These are phyloP conservation scores for Sporobolomyces pararoseus DNA, from an alignment of 768 basidiomycete genomes.

Conservation along the genomic window DNA sequence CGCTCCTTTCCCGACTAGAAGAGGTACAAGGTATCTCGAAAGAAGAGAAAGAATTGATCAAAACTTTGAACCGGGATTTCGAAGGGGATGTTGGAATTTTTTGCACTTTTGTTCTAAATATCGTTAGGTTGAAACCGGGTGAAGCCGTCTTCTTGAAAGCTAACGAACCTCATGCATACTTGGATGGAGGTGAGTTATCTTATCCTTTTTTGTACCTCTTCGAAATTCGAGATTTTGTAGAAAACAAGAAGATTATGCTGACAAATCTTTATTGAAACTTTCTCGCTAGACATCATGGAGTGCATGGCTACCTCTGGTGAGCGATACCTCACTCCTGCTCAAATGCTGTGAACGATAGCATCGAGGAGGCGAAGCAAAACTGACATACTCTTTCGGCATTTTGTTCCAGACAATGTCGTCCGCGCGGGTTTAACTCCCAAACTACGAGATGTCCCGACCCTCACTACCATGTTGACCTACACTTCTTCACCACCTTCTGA, in stretches of 20 bases:
- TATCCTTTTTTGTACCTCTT: background rate
- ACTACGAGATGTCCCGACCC: constrained; percentile 84
- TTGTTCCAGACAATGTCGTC: constrained; percentile 79
- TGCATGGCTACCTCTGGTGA: constrained; percentile 90
- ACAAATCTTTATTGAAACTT: background rate
- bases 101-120: constrained; percentile 84
- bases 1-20: constrained; percentile 59
- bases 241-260: background rate
- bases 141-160: constrained; percentile 93
- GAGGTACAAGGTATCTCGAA: constrained; percentile 53
- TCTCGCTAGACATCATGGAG: constrained; percentile 79
- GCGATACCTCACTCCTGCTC: constrained; percentile 7
- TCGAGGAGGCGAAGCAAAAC: too few relatives aligned
- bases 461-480: constrained; percentile 83
- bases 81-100: constrained; percentile 90
- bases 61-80: constrained; percentile 63
- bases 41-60: constrained; percentile 55
- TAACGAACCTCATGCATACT: constrained; percentile 94
- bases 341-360: too few relatives aligned
- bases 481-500: constrained; percentile 62
- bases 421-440: constrained; percentile 97
- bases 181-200: constrained; percentile 70
- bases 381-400: too few relatives aligned
- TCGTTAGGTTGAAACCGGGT: constrained; percentile 70
- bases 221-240: background rate